A percentile compares a stretch with the other conserved stretches of the same genome.
Conservation (phyloP, 1,284 basidiomycete genomes). For the Sanghuangporus weigelae region DNA sequence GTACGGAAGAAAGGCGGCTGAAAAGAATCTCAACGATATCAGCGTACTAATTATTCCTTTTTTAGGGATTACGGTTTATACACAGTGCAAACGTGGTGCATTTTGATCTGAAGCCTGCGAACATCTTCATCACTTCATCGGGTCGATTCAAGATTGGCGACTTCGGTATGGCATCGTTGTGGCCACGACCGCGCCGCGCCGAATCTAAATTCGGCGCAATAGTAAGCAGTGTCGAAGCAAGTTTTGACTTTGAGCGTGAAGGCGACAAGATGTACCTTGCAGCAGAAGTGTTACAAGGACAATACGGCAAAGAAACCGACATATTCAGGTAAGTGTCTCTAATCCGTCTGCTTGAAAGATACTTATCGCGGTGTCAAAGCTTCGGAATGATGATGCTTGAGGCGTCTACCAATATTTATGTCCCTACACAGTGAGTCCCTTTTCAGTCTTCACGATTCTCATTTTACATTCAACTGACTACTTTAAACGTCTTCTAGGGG, state of each 20-base stretch:
- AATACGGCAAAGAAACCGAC: constrained; percentile 91
- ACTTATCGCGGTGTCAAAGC: constrained; percentile 36
- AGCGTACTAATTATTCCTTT: constrained; percentile 11
- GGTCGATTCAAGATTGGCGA: constrained; percentile 97
- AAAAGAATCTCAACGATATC: not conserved
- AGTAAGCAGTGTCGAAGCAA: constrained; percentile 25
- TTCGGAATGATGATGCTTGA: constrained; percentile 95
- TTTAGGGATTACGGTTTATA: constrained; percentile 83
- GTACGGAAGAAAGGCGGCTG: constrained; percentile 12
- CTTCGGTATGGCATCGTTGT: constrained; percentile 93
- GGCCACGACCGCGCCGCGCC: constrained; percentile 54
- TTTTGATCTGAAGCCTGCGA: constrained; percentile 97
- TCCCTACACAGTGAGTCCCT: constrained; percentile 87
- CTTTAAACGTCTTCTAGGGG: constrained; percentile 43
- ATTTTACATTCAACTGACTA: not conserved
- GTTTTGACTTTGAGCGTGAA: constrained; percentile 82
- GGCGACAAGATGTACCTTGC: constrained; percentile 98
- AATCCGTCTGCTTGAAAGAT: constrained; percentile 2
- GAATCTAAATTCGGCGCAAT: constrained; percentile 26
- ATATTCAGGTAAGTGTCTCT: constrained; percentile 78
- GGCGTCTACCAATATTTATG: constrained; percentile 91
- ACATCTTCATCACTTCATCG: constrained; percentile 87
- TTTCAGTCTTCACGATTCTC: constrained; percentile 8
- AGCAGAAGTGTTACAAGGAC: constrained; percentile 92
- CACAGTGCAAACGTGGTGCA: constrained; percentile 89